Percentiles rank a stretch among this genome's conserved stretches.
Evolutionary conservation across 176 grass and related monocot species (phyloP).

Genomic region (Guadua angustifolia): DNA sequence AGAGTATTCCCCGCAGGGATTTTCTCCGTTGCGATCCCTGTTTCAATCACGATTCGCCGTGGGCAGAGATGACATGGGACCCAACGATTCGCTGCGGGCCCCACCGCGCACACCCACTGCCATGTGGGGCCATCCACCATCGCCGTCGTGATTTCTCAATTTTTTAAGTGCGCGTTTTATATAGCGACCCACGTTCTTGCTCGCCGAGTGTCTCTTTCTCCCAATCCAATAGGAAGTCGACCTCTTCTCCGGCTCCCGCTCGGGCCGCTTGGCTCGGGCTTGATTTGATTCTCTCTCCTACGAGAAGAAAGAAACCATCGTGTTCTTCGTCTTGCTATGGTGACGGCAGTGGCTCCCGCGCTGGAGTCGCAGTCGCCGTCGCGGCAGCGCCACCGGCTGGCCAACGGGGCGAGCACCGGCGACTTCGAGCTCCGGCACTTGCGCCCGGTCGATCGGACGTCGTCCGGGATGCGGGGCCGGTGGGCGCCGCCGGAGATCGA

Average conservation of each 20-base stretch:
- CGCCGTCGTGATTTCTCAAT: neutral
- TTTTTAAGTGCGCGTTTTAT: neutral
- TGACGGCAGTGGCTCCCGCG: constrained; percentile 47
- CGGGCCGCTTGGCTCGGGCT: neutral
- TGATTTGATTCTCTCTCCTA: neutral
- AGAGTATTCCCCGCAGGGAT: too few species aligned
- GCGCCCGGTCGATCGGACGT: constrained; percentile 26
- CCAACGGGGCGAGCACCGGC: neutral
- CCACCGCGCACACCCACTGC: neutral
- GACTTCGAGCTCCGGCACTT: constrained; percentile 63
- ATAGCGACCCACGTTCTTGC: too few species aligned
- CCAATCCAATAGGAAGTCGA: neutral
- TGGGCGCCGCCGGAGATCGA: constrained; percentile 57
- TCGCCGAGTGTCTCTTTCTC: neutral
- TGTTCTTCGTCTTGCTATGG: constrained; percentile 25
- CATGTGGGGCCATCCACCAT: neutral
- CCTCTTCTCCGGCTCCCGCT: neutral
- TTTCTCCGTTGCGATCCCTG: too few species aligned
- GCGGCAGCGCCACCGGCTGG: constrained; percentile 38
- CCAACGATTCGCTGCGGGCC: too few species aligned
- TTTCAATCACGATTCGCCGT: too few species aligned
- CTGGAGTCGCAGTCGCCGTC: constrained; percentile 36
- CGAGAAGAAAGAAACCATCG: neutral
- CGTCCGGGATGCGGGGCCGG: constrained; percentile 6
- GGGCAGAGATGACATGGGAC: too few species aligned